These are phyloP conservation scores for Candida tallmaniae DNA, from an alignment of 805 yeast genomes.

Conservation along the genomic window DNA sequence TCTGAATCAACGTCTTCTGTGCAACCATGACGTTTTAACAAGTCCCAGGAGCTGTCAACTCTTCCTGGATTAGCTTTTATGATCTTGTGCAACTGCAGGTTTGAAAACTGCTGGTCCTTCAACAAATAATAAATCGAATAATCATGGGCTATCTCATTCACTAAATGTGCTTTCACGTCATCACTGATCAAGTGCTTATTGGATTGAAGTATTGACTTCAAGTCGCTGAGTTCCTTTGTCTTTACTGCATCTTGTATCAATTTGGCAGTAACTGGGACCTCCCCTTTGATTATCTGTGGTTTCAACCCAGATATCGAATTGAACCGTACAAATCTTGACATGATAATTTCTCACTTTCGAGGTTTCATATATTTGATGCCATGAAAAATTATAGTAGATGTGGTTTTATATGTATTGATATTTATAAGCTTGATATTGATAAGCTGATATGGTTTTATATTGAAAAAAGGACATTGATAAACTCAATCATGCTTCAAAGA, in stretches of 20 bases:
- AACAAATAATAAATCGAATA: slow-evolving; percentile 27
- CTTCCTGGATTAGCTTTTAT: slow-evolving; percentile 50
- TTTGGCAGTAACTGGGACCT: slow-evolving; percentile 6
- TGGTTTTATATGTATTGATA: neutral
- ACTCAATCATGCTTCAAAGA: slow-evolving; percentile 12
- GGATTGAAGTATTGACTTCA: slow-evolving; percentile 10
- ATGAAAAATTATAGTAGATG: neutral
- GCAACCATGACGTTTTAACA: slow-evolving; percentile 30
- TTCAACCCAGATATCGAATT: slow-evolving; percentile 9
- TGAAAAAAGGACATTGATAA: too few relatives aligned
- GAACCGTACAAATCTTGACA: slow-evolving; percentile 7
- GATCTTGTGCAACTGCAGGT: slow-evolving; percentile 17
- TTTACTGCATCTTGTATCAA: slow-evolving; percentile 9
- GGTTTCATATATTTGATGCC: neutral
- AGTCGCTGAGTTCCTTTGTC: slow-evolving; percentile 10
- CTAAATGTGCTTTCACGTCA: slow-evolving; percentile 12
- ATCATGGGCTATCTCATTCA: slow-evolving; percentile 17
- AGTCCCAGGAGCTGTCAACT: slow-evolving; percentile 46
- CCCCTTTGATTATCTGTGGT: slow-evolving; percentile 4
- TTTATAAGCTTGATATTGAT: too few relatives aligned
- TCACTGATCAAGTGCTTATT: slow-evolving; percentile 8
- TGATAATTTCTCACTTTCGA: neutral
- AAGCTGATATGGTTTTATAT: too few relatives aligned
- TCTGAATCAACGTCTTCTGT: slow-evolving; percentile 17
- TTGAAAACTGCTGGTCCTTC: slow-evolving; percentile 13